Evolutionary conservation across 495 filamentous ascomycete species (phyloP).

Genomic region (Daldinia grandis): DNA sequence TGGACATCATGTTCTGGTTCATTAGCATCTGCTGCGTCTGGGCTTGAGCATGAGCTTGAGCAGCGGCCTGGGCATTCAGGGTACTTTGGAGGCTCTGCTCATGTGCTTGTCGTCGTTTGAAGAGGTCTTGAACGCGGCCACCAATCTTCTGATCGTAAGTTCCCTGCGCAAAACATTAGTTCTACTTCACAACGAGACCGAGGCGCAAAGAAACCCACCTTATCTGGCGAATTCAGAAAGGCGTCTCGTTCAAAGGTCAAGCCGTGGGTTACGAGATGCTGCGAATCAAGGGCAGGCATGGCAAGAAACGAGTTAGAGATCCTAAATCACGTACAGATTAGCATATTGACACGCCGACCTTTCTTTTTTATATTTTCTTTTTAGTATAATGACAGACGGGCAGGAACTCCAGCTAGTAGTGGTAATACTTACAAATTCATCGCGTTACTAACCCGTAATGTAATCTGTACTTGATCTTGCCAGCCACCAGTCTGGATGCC

Average conservation of each 20-base stretch:
- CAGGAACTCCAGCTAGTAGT: neutral
- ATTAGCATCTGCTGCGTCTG: constrained; percentile 55
- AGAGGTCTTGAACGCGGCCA: constrained; percentile 46
- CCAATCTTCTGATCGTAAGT: constrained; percentile 50
- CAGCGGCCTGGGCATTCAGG: constrained; percentile 48
- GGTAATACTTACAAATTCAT: constrained; percentile 47
- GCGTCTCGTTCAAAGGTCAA: constrained; percentile 54
- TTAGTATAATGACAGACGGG: neutral
- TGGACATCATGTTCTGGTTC: constrained; percentile 54
- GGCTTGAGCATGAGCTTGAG: constrained; percentile 44
- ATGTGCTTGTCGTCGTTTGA: constrained; percentile 53
- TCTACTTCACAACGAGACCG: constrained; percentile 5
- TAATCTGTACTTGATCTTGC: constrained; percentile 44
- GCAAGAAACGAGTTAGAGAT: constrained; percentile 54
- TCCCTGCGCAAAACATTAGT: constrained; percentile 42
- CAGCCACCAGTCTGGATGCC: constrained; percentile 36
- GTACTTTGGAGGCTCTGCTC: constrained; percentile 53
- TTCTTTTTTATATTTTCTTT: neutral
- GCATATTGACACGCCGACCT: neutral
- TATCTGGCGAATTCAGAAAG: constrained; percentile 53
- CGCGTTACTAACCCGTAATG: constrained; percentile 47
- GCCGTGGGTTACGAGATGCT: constrained; percentile 45
- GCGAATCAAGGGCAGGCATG: constrained; percentile 44
- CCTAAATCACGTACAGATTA: constrained; percentile 40
- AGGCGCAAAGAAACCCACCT: constrained; percentile 45